Evolutionary conservation across 148 eudicot species (phyloP).

Genomic region (Cornus kousa): DNA sequence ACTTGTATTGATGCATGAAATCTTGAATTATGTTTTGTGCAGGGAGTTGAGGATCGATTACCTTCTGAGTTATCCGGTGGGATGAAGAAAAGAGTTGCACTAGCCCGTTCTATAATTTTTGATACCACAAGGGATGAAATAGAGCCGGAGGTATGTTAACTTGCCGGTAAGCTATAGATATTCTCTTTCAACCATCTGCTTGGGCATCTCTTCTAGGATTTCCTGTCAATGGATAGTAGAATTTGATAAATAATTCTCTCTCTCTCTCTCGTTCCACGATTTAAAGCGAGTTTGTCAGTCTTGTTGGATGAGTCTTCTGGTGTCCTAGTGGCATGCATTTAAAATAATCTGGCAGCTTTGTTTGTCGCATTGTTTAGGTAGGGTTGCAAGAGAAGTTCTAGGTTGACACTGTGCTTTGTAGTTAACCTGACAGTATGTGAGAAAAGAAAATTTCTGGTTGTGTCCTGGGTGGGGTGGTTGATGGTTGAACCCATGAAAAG

Average conservation of each 20-base stretch:
- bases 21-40: slow-evolving; percentile 19
- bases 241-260: not conserved
- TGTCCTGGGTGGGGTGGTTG: no score
- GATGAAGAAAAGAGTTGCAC: slow-evolving; percentile 93
- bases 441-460: no score
- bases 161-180: not conserved
- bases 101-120: slow-evolving; percentile 84
- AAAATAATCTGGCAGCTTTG: not conserved
- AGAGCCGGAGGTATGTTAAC: slow-evolving; percentile 76
- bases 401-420: not conserved
- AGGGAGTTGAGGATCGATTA: slow-evolving; percentile 84
- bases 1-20: not conserved
- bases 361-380: not conserved
- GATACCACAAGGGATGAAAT: slow-evolving; percentile 70
- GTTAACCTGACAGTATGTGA: no score
- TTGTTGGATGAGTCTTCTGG: not conserved
- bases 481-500: no score
- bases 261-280: not conserved
- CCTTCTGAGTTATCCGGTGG: slow-evolving; percentile 98
- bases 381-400: not conserved
- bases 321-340: not conserved
- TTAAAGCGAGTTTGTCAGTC: not conserved
- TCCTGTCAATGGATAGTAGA: not conserved
- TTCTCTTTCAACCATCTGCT: not conserved
- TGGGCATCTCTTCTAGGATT: not conserved